These are phyloP conservation scores for Flaveria trinervia DNA, from an alignment of 129 eudicot genomes.

Conservation along the genomic window DNA sequence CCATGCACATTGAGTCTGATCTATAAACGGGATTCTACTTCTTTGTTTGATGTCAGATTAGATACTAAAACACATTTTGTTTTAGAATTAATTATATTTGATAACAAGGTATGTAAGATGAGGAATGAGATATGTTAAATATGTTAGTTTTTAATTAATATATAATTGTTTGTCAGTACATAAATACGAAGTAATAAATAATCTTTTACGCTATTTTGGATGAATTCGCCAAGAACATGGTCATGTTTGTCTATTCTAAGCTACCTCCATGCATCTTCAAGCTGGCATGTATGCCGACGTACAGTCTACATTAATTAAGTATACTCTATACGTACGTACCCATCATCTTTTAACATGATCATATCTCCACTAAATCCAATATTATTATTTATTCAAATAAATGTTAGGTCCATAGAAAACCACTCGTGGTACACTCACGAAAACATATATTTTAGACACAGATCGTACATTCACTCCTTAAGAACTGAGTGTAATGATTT, in stretches of 20 bases:
- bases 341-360: constrained; percentile 18
- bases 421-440: not conserved
- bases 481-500: too few species aligned
- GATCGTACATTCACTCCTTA: not conserved
- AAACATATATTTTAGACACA: not conserved
- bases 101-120: not conserved
- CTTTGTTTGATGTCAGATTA: not conserved
- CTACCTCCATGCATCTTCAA: constrained; percentile 35
- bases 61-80: not conserved
- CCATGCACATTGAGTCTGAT: not conserved
- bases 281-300: constrained; percentile 33
- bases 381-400: not conserved
- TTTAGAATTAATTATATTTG: not conserved
- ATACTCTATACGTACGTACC: constrained; percentile 1
- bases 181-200: constrained; percentile 7
- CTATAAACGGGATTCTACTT: not conserved
- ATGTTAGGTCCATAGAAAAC: not conserved
- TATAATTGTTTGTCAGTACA: not conserved
- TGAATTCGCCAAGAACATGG: constrained; percentile 32
- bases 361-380: not conserved
- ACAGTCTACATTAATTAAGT: constrained; percentile 22
- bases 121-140: not conserved
- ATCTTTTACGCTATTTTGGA: not conserved
- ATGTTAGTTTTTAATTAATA: not conserved
- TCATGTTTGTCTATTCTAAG: constrained; percentile 35